These are phyloP conservation scores for Rhypophila decipiens DNA, from an alignment of 495 filamentous ascomycete species.

Conservation along the genomic window DNA sequence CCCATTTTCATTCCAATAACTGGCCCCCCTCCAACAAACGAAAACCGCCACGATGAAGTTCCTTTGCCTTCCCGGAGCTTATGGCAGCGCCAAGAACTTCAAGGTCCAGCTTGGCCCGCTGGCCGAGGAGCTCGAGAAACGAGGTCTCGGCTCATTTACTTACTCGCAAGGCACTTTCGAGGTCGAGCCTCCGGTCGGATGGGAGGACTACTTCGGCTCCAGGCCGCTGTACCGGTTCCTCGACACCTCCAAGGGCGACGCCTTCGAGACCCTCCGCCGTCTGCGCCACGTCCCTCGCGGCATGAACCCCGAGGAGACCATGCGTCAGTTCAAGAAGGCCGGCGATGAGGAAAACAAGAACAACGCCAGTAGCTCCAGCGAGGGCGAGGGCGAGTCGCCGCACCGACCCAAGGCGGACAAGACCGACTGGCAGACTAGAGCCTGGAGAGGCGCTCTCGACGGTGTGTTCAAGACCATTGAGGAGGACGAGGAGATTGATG, in stretches of 20 bases:
- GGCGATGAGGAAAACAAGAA: too few relatives aligned
- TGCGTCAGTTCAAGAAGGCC: constrained; percentile 33
- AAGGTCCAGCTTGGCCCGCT: constrained; percentile 48
- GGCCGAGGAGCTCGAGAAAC: constrained; percentile 37
- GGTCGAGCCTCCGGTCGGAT: constrained; percentile 40
- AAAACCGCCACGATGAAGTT: constrained; percentile 16
- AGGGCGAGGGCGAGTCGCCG: too few relatives aligned
- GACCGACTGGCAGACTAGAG: constrained; percentile 14
- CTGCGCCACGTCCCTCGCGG: constrained; percentile 45
- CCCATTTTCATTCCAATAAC: too few relatives aligned
- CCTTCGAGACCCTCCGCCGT: constrained; percentile 41
- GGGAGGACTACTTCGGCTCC: constrained; percentile 48
- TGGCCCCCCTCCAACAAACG: too few relatives aligned
- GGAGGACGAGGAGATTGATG: constrained; percentile 37
- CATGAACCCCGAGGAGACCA: constrained; percentile 42
- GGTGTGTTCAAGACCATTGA: constrained; percentile 29
- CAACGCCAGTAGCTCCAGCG: too few relatives aligned
- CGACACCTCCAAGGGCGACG: constrained; percentile 36
- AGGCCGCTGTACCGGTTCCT: constrained; percentile 47
- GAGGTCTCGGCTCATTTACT: constrained; percentile 36
- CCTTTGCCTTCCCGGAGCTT: constrained; percentile 29
- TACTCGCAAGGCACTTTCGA: constrained; percentile 42
- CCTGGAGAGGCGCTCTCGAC: constrained; percentile 27
- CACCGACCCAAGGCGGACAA: too few relatives aligned
- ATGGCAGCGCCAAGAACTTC: constrained; percentile 47